These are phyloP conservation scores for Aspergillus novoparasiticus DNA, from an alignment of 2,329 filamentous ascomycete species.

Conservation along the genomic window DNA sequence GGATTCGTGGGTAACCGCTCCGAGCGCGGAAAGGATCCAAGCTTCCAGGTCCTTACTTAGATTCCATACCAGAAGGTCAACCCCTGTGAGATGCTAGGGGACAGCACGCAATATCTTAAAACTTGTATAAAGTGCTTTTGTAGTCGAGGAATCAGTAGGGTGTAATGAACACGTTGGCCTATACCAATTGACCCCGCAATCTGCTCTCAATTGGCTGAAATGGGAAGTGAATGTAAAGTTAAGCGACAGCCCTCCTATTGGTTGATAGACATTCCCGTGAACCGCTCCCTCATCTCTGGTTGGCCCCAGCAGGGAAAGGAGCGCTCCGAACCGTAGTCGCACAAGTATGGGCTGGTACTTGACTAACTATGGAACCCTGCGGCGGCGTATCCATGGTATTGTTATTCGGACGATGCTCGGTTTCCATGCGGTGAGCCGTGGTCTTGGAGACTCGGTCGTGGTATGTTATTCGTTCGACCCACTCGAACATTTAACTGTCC, in stretches of 20 bases:
- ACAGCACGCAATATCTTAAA: background rate
- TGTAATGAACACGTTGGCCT: background rate
- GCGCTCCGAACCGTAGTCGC: slow-evolving; percentile 39
- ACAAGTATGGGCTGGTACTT: slow-evolving; percentile 25
- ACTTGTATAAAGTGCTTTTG: background rate
- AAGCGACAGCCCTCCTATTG: slow-evolving; percentile 20
- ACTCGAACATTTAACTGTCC: slow-evolving; percentile 11
- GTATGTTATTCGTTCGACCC: slow-evolving; percentile 11
- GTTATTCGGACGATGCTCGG: slow-evolving; percentile 19
- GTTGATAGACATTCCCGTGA: slow-evolving; percentile 8
- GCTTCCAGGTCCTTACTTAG: background rate
- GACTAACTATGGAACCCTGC: slow-evolving; percentile 25
- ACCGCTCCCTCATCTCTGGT: slow-evolving; percentile 11
- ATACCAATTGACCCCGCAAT: slow-evolving; percentile 11
- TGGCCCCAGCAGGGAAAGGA: slow-evolving; percentile 24
- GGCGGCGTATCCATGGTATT: background rate
- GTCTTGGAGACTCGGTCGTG: background rate
- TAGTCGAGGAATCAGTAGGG: background rate
- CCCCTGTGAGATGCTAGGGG: background rate
- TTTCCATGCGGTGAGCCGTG: slow-evolving; percentile 14
- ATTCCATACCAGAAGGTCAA: background rate
- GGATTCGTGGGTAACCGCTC: slow-evolving; percentile 8
- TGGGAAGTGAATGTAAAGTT: slow-evolving; percentile 6
- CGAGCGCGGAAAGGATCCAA: slow-evolving; percentile 4
- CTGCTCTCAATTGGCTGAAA: background rate